Conservation (phyloP, 139 green algal species). For the Chlamydomonas incerta region DNA sequence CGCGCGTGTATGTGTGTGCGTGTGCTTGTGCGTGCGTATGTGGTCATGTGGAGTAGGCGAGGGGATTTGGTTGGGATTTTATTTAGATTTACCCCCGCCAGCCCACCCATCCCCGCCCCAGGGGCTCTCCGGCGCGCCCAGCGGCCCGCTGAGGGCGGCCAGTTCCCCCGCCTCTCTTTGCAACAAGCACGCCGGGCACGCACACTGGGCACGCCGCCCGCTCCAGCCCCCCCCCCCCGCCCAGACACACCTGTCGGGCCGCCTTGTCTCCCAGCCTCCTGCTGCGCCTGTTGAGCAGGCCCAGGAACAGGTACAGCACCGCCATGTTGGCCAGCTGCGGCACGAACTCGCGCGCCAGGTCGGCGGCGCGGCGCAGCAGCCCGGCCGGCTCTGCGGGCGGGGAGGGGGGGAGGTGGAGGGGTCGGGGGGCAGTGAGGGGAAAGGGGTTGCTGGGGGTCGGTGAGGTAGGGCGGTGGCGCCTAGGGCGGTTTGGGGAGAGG, state of each 20-base stretch:
- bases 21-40: too few species aligned
- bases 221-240: neutral
- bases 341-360: slow-evolving; percentile 47
- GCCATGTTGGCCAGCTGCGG: slow-evolving; percentile 81
- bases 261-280: slow-evolving; percentile 55
- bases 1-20: neutral
- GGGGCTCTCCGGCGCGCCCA: too few species aligned
- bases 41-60: too few species aligned
- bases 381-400: neutral
- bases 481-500: neutral
- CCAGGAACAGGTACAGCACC: slow-evolving; percentile 69
- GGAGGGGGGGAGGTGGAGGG: neutral
- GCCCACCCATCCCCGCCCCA: too few species aligned
- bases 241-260: slow-evolving; percentile 61
- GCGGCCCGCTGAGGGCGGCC: too few species aligned
- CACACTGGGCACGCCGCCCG: too few species aligned
- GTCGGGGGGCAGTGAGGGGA: too few species aligned
- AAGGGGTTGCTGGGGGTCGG: neutral
- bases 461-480: neutral
- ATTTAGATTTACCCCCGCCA: too few species aligned
- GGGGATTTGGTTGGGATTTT: too few species aligned
- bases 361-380: neutral
- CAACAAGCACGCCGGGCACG: too few species aligned
- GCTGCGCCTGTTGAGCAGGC: slow-evolving; percentile 68
- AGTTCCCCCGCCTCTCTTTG: too few species aligned